Evolutionary conservation across 306 rosid genomes (phyloP), one percentile per base, ranked within the genome.

Genomic region (Styphnolobium japonicum): DNA sequence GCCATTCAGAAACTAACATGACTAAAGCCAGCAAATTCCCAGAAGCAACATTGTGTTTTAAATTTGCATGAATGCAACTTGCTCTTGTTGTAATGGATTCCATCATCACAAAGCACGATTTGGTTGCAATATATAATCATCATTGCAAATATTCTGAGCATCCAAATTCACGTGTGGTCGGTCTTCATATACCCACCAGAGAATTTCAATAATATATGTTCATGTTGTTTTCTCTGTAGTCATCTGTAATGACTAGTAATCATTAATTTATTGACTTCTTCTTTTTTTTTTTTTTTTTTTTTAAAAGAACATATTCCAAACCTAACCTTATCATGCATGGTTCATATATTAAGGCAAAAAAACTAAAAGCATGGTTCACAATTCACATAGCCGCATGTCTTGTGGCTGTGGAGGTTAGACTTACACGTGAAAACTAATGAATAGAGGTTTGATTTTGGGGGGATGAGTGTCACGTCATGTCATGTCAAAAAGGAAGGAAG

Each of bases 61-160:
- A 61, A 74, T 74, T 74, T 74, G 76, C 71, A 81, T 72, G 80
- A 52, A 52, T 6, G 51, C 86, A 73, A 82, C 39, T 78, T 78
- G 80, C 64, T 53, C 69, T 65, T 62, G 15, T 53, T 74, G 71
- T 60, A 79, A 72, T 78, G 89, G 80, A 79, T 34, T 84, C 70
- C 86, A 86, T 86, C 76, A 55, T 78, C 74, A 72, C 75, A 76
- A 71, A 78, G 80, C 75, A 81, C 23, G 57, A 34, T 67, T 45
- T 58, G 39, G 56, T 57, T 73, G 69, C 75, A 31, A 80, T 67
- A 72, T 53, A 27, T 65, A 80, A 73, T 64, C 72, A 73, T 82
- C 15, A 39, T 64, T 16, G 48, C 22, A 71, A 43, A 60, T 73
- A 81, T 73, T 78, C 56, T 62, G 21, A 61, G 64, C 85, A 73